Evolutionary conservation across 2,329 filamentous ascomycete species (phyloP).

Genomic region (Fusarium algeriense): DNA sequence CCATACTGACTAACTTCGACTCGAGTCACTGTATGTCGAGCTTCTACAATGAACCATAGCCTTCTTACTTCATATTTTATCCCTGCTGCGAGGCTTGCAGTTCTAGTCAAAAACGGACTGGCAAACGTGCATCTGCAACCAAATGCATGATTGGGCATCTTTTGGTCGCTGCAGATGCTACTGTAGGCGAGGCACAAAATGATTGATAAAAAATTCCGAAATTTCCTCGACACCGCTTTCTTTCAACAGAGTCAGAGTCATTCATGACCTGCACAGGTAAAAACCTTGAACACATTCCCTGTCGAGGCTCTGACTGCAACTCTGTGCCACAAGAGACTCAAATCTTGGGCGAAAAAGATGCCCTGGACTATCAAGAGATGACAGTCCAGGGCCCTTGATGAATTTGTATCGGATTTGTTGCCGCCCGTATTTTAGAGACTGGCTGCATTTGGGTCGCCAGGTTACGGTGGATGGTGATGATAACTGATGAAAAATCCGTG

Average conservation of each 20-base stretch:
- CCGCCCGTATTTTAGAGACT: constrained; percentile 26
- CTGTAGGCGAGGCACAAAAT: constrained; percentile 25
- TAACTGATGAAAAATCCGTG: constrained; percentile 1
- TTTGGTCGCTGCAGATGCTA: constrained; percentile 17
- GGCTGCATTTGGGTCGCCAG: constrained; percentile 25
- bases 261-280: constrained; percentile 42
- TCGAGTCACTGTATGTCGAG: constrained; percentile 6
- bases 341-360: constrained; percentile 10
- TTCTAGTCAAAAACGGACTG: constrained; percentile 26
- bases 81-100: constrained; percentile 33
- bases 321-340: not conserved
- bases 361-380: constrained; percentile 22
- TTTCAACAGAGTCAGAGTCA: constrained; percentile 21
- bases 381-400: constrained; percentile 33
- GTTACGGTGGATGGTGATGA: constrained; percentile 16
- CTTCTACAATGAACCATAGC: constrained; percentile 14
- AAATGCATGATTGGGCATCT: constrained; percentile 30
- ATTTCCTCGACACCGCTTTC: constrained; percentile 43
- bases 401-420: constrained; percentile 29
- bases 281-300: constrained; percentile 20
- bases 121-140: constrained; percentile 31
- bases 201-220: constrained; percentile 21
- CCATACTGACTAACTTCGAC: not conserved
- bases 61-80: constrained; percentile 33
- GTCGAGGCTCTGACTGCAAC: constrained; percentile 21